Conservation (phyloP, 305 asterid species). For the Andrographis paniculata region DNA sequence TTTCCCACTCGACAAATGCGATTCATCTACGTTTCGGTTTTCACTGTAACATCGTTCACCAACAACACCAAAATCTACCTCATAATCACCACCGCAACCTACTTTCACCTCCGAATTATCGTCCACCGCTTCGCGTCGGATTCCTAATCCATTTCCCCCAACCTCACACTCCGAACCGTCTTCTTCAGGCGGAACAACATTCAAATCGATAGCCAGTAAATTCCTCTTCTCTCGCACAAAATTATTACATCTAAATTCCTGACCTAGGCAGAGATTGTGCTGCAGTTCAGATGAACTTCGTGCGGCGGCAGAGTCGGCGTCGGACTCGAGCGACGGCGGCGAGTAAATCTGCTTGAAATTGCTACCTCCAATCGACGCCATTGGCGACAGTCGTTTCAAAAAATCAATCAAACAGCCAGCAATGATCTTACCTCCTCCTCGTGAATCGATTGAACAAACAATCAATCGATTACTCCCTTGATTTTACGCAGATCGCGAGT, state of each 20-base stretch:
- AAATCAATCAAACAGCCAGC: constrained; percentile 9
- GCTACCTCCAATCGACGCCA: constrained; percentile 15
- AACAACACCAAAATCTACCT: background rate
- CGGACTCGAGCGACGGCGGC: constrained; percentile 6
- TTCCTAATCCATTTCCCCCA: background rate
- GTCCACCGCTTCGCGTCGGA: constrained; percentile 3
- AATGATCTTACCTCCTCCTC: background rate
- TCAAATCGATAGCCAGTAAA: constrained; percentile 29
- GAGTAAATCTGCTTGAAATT: no score
- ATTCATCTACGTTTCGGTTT: constrained; percentile 1
- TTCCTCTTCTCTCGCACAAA: constrained; percentile 18
- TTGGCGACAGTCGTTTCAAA: constrained; percentile 10
- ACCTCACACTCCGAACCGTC: constrained; percentile 12
- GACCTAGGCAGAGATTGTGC: background rate
- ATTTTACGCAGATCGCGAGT: constrained; percentile 21
- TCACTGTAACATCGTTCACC: background rate
- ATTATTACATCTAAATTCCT: background rate
- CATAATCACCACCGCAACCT: background rate
- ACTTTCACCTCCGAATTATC: background rate
- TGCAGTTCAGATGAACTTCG: background rate
- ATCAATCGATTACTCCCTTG: no score
- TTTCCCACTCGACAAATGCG: constrained; percentile 15
- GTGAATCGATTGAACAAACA: constrained; percentile 5
- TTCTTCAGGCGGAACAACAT: constrained; percentile 27
- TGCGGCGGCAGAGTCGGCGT: constrained; percentile 4